Evolutionary conservation across 164 flowering plant species (phyloP).

Genomic region (Kingdonia uniflora): DNA sequence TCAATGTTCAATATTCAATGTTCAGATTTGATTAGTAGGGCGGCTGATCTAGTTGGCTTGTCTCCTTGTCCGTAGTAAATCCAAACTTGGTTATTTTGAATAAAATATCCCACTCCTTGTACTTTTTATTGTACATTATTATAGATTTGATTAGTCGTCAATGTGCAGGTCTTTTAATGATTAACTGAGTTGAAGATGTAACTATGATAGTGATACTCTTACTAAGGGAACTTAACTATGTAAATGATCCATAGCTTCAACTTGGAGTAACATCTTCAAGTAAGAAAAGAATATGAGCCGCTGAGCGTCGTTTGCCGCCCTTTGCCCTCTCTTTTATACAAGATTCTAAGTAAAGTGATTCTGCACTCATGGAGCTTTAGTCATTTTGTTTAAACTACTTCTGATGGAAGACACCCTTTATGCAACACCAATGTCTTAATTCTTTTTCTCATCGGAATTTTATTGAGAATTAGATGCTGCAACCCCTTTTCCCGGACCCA

Average conservation of each 20-base stretch:
- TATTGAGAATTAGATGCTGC: neutral
- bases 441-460: neutral
- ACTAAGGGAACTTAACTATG: neutral
- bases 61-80: too few species aligned
- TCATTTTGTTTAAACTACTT: neutral
- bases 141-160: too few species aligned
- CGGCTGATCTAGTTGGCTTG: too few species aligned
- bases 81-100: too few species aligned
- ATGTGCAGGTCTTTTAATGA: too few species aligned
- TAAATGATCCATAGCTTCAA: neutral
- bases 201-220: neutral
- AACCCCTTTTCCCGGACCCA: neutral
- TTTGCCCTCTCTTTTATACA: neutral
- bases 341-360: slow-evolving; percentile 1
- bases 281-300: neutral
- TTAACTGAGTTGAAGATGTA: too few species aligned
- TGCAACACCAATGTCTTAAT: neutral
- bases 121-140: too few species aligned
- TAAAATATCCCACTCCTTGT: too few species aligned
- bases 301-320: neutral
- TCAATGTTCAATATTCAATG: too few species aligned
- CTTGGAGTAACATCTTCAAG: neutral
- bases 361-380: neutral
- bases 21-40: too few species aligned
- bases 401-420: neutral